A percentile compares a stretch with the other conserved stretches of the same genome.
These are phyloP conservation scores for Hevea brasiliensis DNA, from an alignment of 345 rosid species.

Conservation along the genomic window DNA sequence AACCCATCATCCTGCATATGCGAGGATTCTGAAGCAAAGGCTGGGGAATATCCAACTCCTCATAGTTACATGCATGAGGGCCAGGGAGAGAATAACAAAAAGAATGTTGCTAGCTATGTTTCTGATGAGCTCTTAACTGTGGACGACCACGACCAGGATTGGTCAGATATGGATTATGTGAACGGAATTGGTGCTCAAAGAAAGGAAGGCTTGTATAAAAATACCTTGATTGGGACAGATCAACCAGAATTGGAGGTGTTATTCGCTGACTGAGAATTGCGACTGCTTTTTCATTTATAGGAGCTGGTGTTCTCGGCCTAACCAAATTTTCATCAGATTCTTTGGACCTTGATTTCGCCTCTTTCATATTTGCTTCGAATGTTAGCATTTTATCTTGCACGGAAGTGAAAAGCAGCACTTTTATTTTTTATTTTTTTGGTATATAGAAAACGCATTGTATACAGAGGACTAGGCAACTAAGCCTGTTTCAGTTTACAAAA, in stretches of 20 bases:
- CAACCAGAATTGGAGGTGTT: constrained; percentile 41
- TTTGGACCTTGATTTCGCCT: constrained; percentile 1
- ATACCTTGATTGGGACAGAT: constrained; percentile 22
- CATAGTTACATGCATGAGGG: not conserved
- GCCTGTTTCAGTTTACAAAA: not conserved
- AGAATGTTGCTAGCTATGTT: constrained; percentile 9
- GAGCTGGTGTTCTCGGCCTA: not conserved
- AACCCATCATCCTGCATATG: constrained; percentile 84
- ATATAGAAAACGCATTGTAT: constrained; percentile 10
- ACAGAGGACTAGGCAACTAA: constrained; percentile 1
- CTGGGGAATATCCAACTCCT: constrained; percentile 6
- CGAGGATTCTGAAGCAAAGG: constrained; percentile 45
- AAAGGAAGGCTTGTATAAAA: constrained; percentile 21
- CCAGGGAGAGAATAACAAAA: not conserved
- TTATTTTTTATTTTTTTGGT: too few relatives aligned
- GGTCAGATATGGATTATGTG: constrained; percentile 41
- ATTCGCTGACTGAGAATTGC: constrained; percentile 41
- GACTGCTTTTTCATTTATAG: not conserved
- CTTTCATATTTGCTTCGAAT: not conserved
- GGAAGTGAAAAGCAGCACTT: not conserved
- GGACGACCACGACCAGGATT: constrained; percentile 44
- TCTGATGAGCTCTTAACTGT: constrained; percentile 35
- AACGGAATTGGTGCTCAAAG: constrained; percentile 14
- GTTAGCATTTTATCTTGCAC: not conserved
- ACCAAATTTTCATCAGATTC: constrained; percentile 7